phyloP scores from a whole-genome alignment of 177 flowering plant genomes.

The Vitis hybrid region DNA sequence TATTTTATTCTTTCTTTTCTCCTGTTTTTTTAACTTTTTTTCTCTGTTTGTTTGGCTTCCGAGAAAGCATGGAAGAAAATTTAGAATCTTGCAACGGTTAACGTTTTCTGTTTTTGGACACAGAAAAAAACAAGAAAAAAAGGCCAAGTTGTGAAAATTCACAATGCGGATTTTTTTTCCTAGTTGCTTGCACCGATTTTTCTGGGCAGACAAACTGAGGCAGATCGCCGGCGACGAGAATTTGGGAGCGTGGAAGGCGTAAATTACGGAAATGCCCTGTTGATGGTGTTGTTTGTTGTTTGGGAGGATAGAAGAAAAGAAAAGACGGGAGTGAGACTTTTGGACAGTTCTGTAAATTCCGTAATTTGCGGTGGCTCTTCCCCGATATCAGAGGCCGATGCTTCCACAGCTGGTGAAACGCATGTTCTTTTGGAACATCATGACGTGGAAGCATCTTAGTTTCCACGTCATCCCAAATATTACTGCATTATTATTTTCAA shows the following conservation, averaged over 20 bases:
- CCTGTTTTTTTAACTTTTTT: neutral
- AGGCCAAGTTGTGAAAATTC: no score
- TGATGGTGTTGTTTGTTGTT: neutral
- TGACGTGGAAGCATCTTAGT: neutral
- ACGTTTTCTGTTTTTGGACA: no score
- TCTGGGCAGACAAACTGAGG: no score
- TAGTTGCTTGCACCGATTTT: no score
- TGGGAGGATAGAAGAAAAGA: no score
- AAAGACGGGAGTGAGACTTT: no score
- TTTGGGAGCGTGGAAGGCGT: neutral
- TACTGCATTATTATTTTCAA: no score
- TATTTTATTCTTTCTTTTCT: neutral
- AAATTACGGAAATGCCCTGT: slow-evolving; percentile 1
- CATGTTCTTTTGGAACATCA: neutral
- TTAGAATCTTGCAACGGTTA: no score
- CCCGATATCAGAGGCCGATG: neutral
- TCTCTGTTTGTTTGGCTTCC: slow-evolving; percentile 1
- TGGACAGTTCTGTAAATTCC: neutral
- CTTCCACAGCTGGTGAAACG: neutral
- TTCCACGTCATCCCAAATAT: neutral
- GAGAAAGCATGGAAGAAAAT: neutral
- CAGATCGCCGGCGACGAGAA: no score
- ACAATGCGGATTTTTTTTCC: no score
- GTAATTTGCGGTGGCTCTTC: slow-evolving; percentile 5
- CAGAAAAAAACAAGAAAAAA: no score